Base-by-base conservation (phyloP, 108 stramenopile genomes). In the Fistulifera pelliculosa region DNA sequence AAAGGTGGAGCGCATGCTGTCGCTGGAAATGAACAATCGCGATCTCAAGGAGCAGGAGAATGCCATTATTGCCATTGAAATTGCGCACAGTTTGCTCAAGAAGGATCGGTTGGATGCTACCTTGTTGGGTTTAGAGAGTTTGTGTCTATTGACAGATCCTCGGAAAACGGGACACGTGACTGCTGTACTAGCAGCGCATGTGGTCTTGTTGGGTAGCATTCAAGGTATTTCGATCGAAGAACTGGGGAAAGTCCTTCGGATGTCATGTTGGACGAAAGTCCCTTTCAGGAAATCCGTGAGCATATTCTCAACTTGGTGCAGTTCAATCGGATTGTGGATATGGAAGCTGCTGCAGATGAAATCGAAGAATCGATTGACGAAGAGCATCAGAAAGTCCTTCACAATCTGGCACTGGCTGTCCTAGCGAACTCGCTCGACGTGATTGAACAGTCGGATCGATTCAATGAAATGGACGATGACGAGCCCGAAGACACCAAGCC, bases 91-190 rank as follows among this genome's bases (percentile, higher is more conserved):
- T 25, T 63, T 92, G 17, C 58, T 92, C 40, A 81, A 74, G 75
- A 92, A 87, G 58, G 90, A 92, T 65, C 83, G 90, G 25, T 77
- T 87, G 62, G 90, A 92, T 71, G 90, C 90, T 6, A 62, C 75
- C 18, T 66, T 71, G 35, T 58, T 92, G 17, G 90, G 90, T 14
- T 67, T 92, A 50, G 90, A 92, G 56, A 77, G 75, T 28, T 71
- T 91, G 15, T 80, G 79, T 26, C 40, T 91, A 25, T 53, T 91
- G 27, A 91, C 90, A 2, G 90, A 91, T 54, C 83, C 90, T 23
- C 62, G 66, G 14, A 84, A 84, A 61, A 86, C 85, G 22, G 79
- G 83, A 31, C 47, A 60, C 31, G 64, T 69, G 11, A 91, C 89
- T 13, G 85, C 89, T 38, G 54, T 85, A 50, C 74, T 91, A 60